These are phyloP conservation scores for Coniochaeta sp. DNA, from an alignment of 2,329 filamentous ascomycete genomes.

Conservation along the genomic window DNA sequence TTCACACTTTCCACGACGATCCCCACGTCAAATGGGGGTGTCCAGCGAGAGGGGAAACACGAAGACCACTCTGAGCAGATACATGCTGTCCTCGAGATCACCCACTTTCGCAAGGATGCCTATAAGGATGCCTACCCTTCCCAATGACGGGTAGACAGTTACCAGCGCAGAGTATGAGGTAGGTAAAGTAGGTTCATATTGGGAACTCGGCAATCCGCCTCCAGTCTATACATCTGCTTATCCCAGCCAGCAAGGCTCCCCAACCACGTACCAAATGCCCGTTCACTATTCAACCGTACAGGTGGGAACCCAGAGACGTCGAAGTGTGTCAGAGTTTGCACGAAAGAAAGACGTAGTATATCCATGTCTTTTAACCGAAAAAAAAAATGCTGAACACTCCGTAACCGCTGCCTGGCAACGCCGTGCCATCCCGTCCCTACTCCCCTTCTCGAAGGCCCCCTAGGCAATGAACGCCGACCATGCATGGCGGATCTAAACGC, in stretches of 20 bases:
- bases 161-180: neutral
- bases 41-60: no score
- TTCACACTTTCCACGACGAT: no score
- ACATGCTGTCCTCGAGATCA: no score
- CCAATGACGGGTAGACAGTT: neutral
- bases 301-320: neutral
- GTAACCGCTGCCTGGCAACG: conserved; percentile 1
- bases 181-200: neutral
- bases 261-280: neutral
- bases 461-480: conserved; percentile 10
- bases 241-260: neutral
- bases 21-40: no score
- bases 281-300: neutral
- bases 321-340: neutral
- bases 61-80: no score
- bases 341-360: neutral
- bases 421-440: conserved; percentile 3
- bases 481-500: conserved; percentile 2
- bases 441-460: neutral
- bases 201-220: neutral
- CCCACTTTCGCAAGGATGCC: no score
- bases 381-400: neutral
- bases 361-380: neutral
- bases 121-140: no score
- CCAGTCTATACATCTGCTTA: neutral